phyloP scores from a whole-genome alignment of 148 eudicot genomes.

The Chenopodium quinoa region DNA sequence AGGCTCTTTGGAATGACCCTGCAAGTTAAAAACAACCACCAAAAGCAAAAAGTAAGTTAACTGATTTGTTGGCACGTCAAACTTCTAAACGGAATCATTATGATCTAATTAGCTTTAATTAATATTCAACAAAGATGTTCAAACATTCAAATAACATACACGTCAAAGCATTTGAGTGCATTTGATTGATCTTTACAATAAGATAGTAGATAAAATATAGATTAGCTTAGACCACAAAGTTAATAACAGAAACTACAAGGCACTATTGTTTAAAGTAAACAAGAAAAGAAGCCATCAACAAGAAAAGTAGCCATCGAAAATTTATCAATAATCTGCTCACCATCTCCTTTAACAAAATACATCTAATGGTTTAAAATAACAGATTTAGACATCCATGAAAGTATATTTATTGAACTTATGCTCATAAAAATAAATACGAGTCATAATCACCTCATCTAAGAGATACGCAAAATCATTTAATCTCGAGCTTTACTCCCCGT shows the following conservation, averaged over 20 bases:
- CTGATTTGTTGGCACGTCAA: slow-evolving; percentile 20
- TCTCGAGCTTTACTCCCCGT: neutral
- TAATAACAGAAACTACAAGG: neutral
- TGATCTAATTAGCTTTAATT: slow-evolving; percentile 9
- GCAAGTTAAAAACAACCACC: slow-evolving; percentile 28
- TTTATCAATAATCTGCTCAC: neutral
- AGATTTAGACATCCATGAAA: no score
- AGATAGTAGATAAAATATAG: neutral
- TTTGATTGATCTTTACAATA: slow-evolving; percentile 10
- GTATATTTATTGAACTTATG: neutral
- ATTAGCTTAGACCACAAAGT: neutral
- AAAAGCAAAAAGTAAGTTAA: slow-evolving; percentile 26
- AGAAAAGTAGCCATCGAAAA: neutral
- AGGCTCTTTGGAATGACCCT: slow-evolving; percentile 93
- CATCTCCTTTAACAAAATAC: neutral
- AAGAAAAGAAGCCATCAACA: neutral
- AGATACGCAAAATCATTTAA: neutral
- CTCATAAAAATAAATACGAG: neutral
- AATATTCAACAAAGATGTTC: slow-evolving; percentile 24
- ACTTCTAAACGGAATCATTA: slow-evolving; percentile 12
- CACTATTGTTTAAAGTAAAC: neutral
- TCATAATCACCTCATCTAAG: neutral
- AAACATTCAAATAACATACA: slow-evolving; percentile 24
- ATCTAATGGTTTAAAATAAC: neutral
- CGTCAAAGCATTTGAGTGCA: slow-evolving; percentile 15